Evolutionary conservation across 805 yeast genomes (phyloP), one percentile per base, ranked within the genome.

Genomic region (Candida xiaguanensis): DNA sequence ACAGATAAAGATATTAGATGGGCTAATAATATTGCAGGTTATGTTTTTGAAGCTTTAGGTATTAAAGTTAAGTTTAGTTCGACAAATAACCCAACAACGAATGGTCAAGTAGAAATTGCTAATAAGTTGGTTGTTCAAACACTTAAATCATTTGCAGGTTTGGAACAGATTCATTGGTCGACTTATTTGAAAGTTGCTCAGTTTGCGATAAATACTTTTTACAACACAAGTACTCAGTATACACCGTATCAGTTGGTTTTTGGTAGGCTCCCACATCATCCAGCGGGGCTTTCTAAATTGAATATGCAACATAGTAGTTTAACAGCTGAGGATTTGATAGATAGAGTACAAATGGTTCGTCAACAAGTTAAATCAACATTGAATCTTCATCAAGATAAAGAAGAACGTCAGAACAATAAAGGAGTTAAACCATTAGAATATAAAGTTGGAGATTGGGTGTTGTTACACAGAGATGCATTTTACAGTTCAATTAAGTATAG

Each of bases 101-200:
- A 33, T 26, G 38, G 31, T n/a, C 38, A 34, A 14, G 38, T 34
- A 8, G 38, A 25, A 18, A 17, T 30, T 15, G 7, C 26, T 4
- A 34, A 34, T 15, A 33, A 33, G 26, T 11, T n/a, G 8, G 24
- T 34, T 9, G 25, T 34, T 6, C 8, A 18, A 6, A 34, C 38
- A 5, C 18, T 34, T 9, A 17, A 26, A 13, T 15, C 24, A n/a
- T 34, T n/a, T 18, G 25, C 31, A 14, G 29, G 29, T 26, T 26
- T 26, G 9, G 29, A 26, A 26, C 15, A 12, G 29, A 19, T 17
- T 13, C 30, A 24, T 16, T 34, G 35, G 35, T 22, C 27, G 22
- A 34, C 26, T n/a, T 32, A 32, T 15, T 15, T 34, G 28, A 34
- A 24, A 6, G 14, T 34, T 8, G 30, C 22, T 15, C 36, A 34